These are phyloP conservation scores for Mycosarcoma maydis DNA, from an alignment of 1,284 basidiomycete species.

Conservation along the genomic window DNA sequence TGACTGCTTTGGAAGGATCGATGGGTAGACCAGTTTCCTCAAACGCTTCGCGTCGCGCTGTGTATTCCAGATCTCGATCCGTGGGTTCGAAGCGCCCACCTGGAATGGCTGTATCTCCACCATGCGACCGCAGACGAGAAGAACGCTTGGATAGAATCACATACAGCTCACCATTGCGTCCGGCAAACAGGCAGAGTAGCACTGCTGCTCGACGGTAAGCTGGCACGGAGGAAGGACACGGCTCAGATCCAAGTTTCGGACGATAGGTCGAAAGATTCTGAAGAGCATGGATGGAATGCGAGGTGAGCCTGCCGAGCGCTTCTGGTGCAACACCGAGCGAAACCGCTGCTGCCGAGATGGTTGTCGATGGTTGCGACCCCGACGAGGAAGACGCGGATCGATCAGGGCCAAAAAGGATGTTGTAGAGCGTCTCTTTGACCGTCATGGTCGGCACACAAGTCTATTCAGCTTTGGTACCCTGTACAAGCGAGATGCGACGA, in stretches of 20 bases:
- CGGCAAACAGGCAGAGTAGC: slow-evolving; percentile 54
- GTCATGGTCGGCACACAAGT: slow-evolving; percentile 25
- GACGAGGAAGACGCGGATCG: slow-evolving; percentile 2
- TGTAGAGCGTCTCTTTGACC: slow-evolving; percentile 37
- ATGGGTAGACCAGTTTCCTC: slow-evolving; percentile 65
- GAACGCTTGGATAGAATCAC: slow-evolving; percentile 59
- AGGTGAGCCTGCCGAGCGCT: slow-evolving; percentile 16
- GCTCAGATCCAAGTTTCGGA: slow-evolving; percentile 38
- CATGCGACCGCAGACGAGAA: slow-evolving; percentile 48
- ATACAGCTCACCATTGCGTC: slow-evolving; percentile 57
- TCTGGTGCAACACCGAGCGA: slow-evolving; percentile 7
- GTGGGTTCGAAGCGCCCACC: slow-evolving; percentile 60
- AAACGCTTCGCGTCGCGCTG: slow-evolving; percentile 57
- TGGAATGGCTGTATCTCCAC: slow-evolving; percentile 63
- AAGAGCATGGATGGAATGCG: slow-evolving; percentile 42
- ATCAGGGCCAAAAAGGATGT: slow-evolving; percentile 32
- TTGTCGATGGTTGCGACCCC: slow-evolving; percentile 2
- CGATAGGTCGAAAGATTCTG: slow-evolving; percentile 34
- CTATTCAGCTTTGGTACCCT: not conserved
- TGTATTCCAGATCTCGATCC: slow-evolving; percentile 56
- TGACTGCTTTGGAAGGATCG: slow-evolving; percentile 37
- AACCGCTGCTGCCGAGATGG: slow-evolving; percentile 7
- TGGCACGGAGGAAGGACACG: slow-evolving; percentile 50
- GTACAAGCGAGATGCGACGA: no score
- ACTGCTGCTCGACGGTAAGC: slow-evolving; percentile 63